Evolutionary conservation across 495 filamentous ascomycete species (phyloP), one percentile per base, ranked within the genome.

Genomic region (Massariosphaeria phaeospora): DNA sequence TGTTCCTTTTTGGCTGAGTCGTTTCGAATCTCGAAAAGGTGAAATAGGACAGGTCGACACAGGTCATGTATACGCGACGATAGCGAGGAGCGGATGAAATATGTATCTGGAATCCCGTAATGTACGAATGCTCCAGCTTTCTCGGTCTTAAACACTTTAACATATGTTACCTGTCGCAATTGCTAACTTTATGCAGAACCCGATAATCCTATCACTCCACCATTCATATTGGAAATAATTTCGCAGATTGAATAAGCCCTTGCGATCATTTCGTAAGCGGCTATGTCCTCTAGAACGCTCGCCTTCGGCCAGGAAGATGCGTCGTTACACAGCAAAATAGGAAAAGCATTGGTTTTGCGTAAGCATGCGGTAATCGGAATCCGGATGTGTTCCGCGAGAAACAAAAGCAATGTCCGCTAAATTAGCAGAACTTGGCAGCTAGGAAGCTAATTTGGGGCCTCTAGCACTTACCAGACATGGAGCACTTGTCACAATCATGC

Each of bases 361-460:
- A 50, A 61, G 58, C 58, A 56, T 61, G 30, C 46, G 31, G 43
- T 61, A 61, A 61, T 55, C 58, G 24, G 36, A 39, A 39, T 39
- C n/a, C n/a, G 30, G n/a, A 6, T 15, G 35, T 6, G 20, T n/a
- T 18, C 4, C 18, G 26, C 39, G n/a, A 46, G 30, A 10, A n/a
- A 42, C 34, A 40, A 21, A 4, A 40, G 11, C 20, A 55, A 46
- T 35, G 38, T 43, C 49, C 49, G 42, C 38, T 38, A 60, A n/a
- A 60, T 55, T 58, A 58, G 25, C 26, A 24, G 18, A 3, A 44
- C 12, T 51, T 39, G 18, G n/a, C 12, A 36, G n/a, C 21, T 23
- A 56, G 35, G 20, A 35, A 6, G 26, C 55, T 52, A 52, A 51
- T 46, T 52, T 30, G 30, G 24, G 24, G 18, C 20, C 17, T n/a